Evolutionary conservation across 2,329 filamentous ascomycete genomes (phyloP), one percentile per base, ranked within the genome.

Genomic region (Hypoxylon sp.): DNA sequence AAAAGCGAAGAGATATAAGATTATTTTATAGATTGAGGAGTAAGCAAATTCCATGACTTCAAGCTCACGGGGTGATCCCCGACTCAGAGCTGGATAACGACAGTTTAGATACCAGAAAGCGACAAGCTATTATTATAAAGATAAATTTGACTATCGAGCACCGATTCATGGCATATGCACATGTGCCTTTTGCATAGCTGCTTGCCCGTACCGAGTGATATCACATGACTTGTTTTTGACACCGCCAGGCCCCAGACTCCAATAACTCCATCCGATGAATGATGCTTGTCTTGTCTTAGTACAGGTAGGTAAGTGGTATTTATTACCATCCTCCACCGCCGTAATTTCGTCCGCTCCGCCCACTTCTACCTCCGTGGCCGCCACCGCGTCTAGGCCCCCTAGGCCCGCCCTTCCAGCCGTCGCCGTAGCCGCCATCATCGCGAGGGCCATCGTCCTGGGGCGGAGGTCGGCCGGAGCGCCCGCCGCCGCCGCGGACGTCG

Each of bases 401-500:
- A 0, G 79, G 72, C 2, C 80, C 80, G 48, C 74, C 75, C 31
- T 74, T 76, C 71, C 75, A 76, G 3, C 67, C 69, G 58, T 77
- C 78, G 4, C 76, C 78, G 57, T 76, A 76, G 18, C 81, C 77
- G 20, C 81, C 77, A 24, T 78, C 78, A 5, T 56, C 50, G 18
- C 82, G 74, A 64, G 78, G 76, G 1, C 61, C 61, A 17, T 76
- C 77, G 15, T 76, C 67, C 48, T 77, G 58, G 77, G 79, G 46
- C 79, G 79, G 27, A n/a, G n/a, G n/a, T n/a, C 75, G 77, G 15
- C 85, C 86, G 35, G 86, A 80, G 67, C n/a, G n/a, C n/a, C n/a
- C n/a, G n/a, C n/a, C n/a, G 23, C 90, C 81, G 1, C 88, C 88
- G 72, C 92, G 90, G 75, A 97, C 82, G 72, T 97, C 92, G 75